Evolutionary conservation across 805 yeast genomes (phyloP).

Genomic region (Maudiozyma saulgeensis): DNA sequence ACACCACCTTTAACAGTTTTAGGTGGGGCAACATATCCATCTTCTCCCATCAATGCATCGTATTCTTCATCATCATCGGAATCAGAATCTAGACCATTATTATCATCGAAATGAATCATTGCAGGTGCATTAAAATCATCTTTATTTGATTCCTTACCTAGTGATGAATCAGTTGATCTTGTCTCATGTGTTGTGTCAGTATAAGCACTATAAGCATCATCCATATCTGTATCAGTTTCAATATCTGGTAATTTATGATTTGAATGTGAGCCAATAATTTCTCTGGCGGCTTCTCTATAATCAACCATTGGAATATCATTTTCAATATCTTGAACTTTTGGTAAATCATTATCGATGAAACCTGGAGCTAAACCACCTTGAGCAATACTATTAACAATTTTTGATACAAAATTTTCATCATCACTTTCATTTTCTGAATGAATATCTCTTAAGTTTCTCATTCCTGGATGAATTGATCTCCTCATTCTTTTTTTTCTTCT

Average conservation of each 20-base stretch:
- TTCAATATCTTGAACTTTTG: conserved; percentile 23
- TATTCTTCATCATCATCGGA: conserved; percentile 30
- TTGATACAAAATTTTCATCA: conserved; percentile 21
- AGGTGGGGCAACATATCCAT: conserved; percentile 45
- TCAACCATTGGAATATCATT: conserved; percentile 36
- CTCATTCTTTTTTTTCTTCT: not conserved
- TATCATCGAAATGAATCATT: conserved; percentile 35
- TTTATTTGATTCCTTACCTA: conserved; percentile 7
- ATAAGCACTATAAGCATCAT: conserved; percentile 6
- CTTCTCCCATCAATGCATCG: conserved; percentile 11
- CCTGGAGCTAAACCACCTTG: conserved; percentile 32
- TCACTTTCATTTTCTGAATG: conserved; percentile 14
- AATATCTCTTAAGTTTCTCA: conserved; percentile 2
- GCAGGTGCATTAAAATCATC: conserved; percentile 30
- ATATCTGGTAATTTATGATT: not conserved
- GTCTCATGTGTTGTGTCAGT: conserved; percentile 22
- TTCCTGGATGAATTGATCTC: not conserved
- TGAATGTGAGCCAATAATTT: conserved; percentile 1
- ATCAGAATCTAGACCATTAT: conserved; percentile 12
- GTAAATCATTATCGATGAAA: conserved; percentile 30
- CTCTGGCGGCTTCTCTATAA: conserved; percentile 41
- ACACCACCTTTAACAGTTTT: conserved; percentile 76
- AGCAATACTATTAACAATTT: conserved; percentile 22
- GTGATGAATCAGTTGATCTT: conserved; percentile 13
- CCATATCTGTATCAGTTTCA: not conserved